These are phyloP conservation scores for Trichoderma polysporum DNA, from an alignment of 2,329 filamentous ascomycete species.

Conservation along the genomic window DNA sequence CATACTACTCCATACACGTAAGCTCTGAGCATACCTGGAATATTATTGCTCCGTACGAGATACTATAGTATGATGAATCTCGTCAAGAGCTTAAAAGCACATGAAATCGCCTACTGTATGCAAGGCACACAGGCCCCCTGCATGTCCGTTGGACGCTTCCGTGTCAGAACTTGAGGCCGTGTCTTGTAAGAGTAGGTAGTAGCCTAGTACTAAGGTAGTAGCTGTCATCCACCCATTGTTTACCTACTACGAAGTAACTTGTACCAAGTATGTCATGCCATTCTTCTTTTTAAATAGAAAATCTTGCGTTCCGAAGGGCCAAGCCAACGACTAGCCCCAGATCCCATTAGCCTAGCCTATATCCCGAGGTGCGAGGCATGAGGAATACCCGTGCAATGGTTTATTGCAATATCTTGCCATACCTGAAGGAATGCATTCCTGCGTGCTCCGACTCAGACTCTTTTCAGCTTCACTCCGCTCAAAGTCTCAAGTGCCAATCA, in stretches of 20 bases:
- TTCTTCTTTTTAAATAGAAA: neutral
- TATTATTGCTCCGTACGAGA: too few species aligned
- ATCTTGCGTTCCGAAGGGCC: too few species aligned
- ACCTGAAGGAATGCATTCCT: neutral
- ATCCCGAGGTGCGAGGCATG: too few species aligned
- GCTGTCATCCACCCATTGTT: neutral
- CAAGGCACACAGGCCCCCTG: constrained; percentile 15
- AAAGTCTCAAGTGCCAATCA: neutral
- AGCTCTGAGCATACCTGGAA: neutral
- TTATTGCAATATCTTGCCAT: neutral
- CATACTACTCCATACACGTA: neutral
- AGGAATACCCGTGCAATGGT: too few species aligned
- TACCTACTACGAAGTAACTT: neutral
- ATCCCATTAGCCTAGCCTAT: too few species aligned
- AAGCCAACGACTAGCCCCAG: too few species aligned
- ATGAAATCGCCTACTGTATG: constrained; percentile 9
- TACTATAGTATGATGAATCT: too few species aligned
- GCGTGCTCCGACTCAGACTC: neutral
- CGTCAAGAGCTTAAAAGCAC: neutral
- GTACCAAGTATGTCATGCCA: neutral
- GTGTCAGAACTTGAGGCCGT: neutral
- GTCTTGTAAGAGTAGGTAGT: neutral
- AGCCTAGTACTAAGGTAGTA: too few species aligned
- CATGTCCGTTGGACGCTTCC: neutral
- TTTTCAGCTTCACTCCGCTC: neutral